phyloP scores from a whole-genome alignment of 1,284 basidiomycete species.

The Ceraceosorus guamensis region DNA sequence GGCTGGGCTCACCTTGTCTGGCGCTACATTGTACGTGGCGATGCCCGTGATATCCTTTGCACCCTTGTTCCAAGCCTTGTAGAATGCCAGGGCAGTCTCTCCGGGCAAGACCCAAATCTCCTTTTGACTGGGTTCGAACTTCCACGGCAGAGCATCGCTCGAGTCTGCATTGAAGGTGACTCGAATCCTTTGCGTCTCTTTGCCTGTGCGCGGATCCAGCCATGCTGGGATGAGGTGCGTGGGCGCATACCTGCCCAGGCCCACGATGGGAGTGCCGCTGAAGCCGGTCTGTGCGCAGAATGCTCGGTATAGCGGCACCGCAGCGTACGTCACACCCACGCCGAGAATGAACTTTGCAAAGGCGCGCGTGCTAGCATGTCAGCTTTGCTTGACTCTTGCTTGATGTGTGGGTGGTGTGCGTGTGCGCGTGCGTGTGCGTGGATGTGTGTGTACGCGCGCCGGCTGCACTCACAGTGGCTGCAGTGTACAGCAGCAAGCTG shows the following conservation, averaged over 20 bases:
- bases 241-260: conserved; percentile 30
- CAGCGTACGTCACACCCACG: conserved; percentile 82
- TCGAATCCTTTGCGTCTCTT: conserved; percentile 58
- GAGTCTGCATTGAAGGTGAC: conserved; percentile 93
- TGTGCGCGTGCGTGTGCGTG: too few relatives aligned
- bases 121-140: conserved; percentile 82
- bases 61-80: conserved; percentile 81
- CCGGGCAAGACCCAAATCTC: conserved; percentile 86
- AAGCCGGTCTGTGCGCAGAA: conserved; percentile 98
- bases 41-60: conserved; percentile 90
- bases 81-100: conserved; percentile 93
- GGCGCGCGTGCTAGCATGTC: background rate
- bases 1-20: conserved; percentile 71
- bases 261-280: conserved; percentile 82
- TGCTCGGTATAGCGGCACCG: conserved; percentile 91
- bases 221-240: conserved; percentile 29
- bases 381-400: background rate
- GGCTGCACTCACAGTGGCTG: background rate
- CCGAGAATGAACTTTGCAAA: conserved; percentile 73
- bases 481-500: conserved; percentile 7
- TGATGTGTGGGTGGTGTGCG: too few relatives aligned
- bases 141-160: conserved; percentile 84
- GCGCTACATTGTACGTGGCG: conserved; percentile 95
- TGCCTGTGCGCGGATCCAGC: conserved; percentile 46
- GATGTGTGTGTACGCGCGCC: too few relatives aligned